Percentiles rank a stretch among this genome's conserved stretches.
Conservation (phyloP, 495 filamentous ascomycete species). For the Neurospora sp. region DNA sequence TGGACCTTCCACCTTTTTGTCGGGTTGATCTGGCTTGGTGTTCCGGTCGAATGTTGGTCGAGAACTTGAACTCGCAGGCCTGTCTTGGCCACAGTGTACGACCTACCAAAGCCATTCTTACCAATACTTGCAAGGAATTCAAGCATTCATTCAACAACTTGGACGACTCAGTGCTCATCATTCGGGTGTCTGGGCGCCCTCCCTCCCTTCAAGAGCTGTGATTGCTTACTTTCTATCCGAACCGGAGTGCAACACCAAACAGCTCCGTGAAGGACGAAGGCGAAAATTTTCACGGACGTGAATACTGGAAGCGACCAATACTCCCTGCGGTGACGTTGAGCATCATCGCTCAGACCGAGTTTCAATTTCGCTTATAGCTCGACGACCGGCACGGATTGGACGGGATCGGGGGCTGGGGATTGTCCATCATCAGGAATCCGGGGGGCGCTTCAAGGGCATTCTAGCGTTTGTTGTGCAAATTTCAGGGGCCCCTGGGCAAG, state of each 20-base stretch:
- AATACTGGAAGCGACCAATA: conserved; percentile 12
- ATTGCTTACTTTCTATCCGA: not conserved
- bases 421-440: conserved; percentile 12
- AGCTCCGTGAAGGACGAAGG: not conserved
- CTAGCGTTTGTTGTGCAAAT: conserved; percentile 11
- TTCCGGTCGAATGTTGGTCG: not conserved
- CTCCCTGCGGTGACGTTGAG: conserved; percentile 13
- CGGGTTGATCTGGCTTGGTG: not conserved
- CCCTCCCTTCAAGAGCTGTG: not conserved
- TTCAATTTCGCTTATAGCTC: conserved; percentile 23
- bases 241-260: not conserved
- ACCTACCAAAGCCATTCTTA: not conserved
- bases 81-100: not conserved
- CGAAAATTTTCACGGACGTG: conserved; percentile 24
- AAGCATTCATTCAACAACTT: not conserved
- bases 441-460: conserved; percentile 8
- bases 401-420: not conserved
- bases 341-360: not conserved
- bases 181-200: not conserved
- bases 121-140: not conserved
- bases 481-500: conserved; percentile 5
- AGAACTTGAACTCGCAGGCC: not conserved
- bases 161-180: not conserved
- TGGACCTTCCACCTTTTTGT: not conserved
- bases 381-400: conserved; percentile 11